Evolutionary conservation across 352 stramenopile species (phyloP).

Genomic region (Pythium volutum): DNA sequence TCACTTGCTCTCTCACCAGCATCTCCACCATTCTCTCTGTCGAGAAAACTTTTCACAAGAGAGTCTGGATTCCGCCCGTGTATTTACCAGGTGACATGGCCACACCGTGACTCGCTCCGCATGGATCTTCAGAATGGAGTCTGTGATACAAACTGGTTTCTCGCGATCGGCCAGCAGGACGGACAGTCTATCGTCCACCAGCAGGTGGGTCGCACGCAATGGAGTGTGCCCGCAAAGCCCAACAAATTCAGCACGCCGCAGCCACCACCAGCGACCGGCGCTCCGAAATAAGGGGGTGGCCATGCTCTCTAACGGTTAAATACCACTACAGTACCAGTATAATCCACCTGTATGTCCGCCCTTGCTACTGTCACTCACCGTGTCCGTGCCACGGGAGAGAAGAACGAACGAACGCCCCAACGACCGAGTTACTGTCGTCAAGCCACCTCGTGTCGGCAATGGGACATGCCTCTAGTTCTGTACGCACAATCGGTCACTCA

Average conservation of each 20-base stretch:
- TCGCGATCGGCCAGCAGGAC: neutral
- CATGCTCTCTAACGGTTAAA: neutral
- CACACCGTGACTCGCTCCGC: neutral
- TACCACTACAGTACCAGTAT: too few species aligned
- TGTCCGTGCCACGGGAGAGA: neutral
- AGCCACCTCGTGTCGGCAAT: slow-evolving; percentile 12
- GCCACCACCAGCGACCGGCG: neutral
- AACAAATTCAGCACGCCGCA: neutral
- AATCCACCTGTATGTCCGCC: too few species aligned
- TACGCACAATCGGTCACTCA: slow-evolving; percentile 17
- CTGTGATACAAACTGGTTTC: neutral
- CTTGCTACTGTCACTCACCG: neutral
- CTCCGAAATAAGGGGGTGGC: neutral
- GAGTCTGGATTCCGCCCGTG: neutral
- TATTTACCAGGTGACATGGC: neutral
- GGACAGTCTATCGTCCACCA: too few species aligned
- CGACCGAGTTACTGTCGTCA: neutral
- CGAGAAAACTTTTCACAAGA: neutral
- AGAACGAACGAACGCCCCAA: neutral
- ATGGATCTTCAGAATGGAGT: neutral
- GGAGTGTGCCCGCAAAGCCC: too few species aligned
- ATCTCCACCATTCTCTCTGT: too few species aligned
- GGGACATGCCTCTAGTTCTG: slow-evolving; percentile 2
- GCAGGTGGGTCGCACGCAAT: too few species aligned
- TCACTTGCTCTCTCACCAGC: neutral